Evolutionary conservation across 768 basidiomycete species (phyloP).

Genomic region (Boletus sensibilis): DNA sequence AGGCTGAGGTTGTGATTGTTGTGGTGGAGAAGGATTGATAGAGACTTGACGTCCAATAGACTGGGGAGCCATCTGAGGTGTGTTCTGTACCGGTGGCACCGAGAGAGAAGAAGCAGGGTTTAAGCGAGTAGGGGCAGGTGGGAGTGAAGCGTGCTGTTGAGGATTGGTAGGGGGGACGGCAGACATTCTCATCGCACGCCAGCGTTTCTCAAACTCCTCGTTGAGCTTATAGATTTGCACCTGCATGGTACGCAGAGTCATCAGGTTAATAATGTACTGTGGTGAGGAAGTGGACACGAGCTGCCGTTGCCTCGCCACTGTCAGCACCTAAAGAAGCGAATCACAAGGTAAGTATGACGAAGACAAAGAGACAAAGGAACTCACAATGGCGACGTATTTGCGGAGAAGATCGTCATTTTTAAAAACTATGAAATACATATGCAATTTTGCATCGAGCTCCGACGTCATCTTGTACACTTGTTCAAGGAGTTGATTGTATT

Average conservation of each 20-base stretch:
- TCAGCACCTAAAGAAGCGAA: slow-evolving; percentile 37
- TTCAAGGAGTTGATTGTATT: slow-evolving; percentile 53
- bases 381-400: slow-evolving; percentile 54
- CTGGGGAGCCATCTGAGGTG: slow-evolving; percentile 20
- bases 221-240: slow-evolving; percentile 41
- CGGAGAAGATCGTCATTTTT: slow-evolving; percentile 49
- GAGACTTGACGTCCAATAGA: slow-evolving; percentile 32
- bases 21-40: slow-evolving; percentile 25
- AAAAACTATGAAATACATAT: slow-evolving; percentile 44
- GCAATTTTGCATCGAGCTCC: slow-evolving; percentile 53
- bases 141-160: slow-evolving; percentile 1
- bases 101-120: slow-evolving; percentile 9
- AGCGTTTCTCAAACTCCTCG: slow-evolving; percentile 38
- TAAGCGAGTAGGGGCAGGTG: slow-evolving; percentile 1
- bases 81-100: slow-evolving; percentile 20
- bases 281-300: slow-evolving; percentile 25
- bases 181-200: slow-evolving; percentile 25
- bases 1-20: slow-evolving; percentile 8
- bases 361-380: slow-evolving; percentile 27
- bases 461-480: slow-evolving; percentile 42
- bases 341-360: slow-evolving; percentile 7
- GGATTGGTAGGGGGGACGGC: slow-evolving; percentile 1
- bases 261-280: slow-evolving; percentile 36
- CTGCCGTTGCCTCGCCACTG: slow-evolving; percentile 38
- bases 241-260: slow-evolving; percentile 45